These are phyloP conservation scores for Aspergillus sclerotioniger DNA, from an alignment of 495 filamentous ascomycete species.

Conservation along the genomic window DNA sequence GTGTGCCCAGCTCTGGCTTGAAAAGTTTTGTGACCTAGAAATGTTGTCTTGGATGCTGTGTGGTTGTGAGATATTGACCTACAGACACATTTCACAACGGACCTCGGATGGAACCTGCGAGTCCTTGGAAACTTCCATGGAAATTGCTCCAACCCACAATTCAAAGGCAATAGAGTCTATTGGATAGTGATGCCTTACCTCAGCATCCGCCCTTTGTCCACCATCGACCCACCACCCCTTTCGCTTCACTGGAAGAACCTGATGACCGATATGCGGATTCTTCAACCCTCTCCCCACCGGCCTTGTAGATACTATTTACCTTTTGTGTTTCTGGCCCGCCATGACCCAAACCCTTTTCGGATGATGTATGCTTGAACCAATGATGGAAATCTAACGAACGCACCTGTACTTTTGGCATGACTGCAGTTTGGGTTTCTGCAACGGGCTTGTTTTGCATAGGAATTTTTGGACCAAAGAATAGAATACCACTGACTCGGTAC, in stretches of 20 bases:
- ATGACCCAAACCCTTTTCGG: background rate
- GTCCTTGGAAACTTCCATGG: too few relatives aligned
- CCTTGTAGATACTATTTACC: background rate
- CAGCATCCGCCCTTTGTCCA: background rate
- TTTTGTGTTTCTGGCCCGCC: background rate
- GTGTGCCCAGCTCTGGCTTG: too few relatives aligned
- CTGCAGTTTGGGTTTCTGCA: background rate
- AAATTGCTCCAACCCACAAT: too few relatives aligned
- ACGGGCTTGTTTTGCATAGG: background rate
- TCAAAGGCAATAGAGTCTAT: too few relatives aligned
- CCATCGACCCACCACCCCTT: background rate
- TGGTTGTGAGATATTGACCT: too few relatives aligned
- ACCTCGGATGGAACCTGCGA: too few relatives aligned
- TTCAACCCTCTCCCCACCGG: background rate
- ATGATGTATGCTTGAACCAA: slow-evolving; percentile 2
- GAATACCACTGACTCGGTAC: background rate
- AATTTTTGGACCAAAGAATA: too few relatives aligned
- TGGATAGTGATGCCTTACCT: background rate
- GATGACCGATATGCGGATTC: background rate
- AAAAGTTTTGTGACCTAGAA: too few relatives aligned
- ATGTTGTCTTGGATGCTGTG: too few relatives aligned
- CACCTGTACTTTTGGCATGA: background rate
- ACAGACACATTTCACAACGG: too few relatives aligned
- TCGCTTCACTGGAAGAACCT: background rate
- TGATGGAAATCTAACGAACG: background rate